Evolutionary conservation across 1,284 basidiomycete genomes (phyloP).

Genomic region (Mycena sp.): DNA sequence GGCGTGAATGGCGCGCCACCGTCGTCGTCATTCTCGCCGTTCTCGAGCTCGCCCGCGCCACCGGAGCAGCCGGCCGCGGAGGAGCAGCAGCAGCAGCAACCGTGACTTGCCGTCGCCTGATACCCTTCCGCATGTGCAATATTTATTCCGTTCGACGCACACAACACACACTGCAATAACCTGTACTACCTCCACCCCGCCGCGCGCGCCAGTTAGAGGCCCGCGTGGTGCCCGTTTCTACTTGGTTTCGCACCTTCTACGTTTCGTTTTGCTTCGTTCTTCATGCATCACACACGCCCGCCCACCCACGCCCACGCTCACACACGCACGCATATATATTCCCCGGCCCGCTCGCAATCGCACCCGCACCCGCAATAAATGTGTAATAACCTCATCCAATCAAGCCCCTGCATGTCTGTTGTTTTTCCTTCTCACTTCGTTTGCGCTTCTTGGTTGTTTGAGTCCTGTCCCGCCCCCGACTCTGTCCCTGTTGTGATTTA

Average conservation of each 20-base stretch:
- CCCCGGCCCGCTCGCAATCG: no score
- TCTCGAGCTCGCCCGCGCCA: constrained; percentile 17
- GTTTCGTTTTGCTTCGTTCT: background rate
- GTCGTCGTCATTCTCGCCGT: constrained; percentile 19
- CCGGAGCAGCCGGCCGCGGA: no score
- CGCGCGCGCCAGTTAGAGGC: background rate
- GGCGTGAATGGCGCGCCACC: background rate
- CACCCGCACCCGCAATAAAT: constrained; percentile 11
- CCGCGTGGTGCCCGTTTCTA: background rate
- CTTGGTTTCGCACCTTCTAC: constrained; percentile 4
- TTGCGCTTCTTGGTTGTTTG: no score
- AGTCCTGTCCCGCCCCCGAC: no score
- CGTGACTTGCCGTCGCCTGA: background rate
- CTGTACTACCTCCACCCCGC: background rate
- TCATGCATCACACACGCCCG: constrained; percentile 10
- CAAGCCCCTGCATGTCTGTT: no score
- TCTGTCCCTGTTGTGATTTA: no score
- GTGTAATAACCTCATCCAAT: constrained; percentile 22
- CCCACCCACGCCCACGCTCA: background rate
- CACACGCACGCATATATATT: constrained; percentile 22
- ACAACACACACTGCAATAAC: no score
- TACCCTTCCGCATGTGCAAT: constrained; percentile 4
- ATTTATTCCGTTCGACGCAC: background rate
- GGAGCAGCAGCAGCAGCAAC: constrained; percentile 8
- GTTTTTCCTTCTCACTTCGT: no score